These are phyloP conservation scores for Trypanosoma platydactyli DNA, from an alignment of 208 protist species.

Conservation along the genomic window DNA sequence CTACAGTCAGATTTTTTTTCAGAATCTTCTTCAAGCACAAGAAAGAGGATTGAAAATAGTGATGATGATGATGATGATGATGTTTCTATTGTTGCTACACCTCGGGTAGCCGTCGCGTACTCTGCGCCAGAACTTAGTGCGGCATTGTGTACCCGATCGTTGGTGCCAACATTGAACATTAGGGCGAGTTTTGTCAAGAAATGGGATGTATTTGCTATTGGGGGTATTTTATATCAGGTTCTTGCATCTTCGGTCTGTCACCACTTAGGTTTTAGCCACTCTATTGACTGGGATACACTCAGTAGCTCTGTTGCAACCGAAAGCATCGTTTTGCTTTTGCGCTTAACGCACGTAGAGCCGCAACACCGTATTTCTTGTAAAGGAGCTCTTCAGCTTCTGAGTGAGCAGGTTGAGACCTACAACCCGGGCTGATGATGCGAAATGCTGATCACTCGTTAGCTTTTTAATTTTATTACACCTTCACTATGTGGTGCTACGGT, in stretches of 20 bases:
- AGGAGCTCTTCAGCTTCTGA: conserved; percentile 13
- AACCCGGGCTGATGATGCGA: no score
- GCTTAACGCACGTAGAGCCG: conserved; percentile 25
- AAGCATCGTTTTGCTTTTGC: conserved; percentile 17
- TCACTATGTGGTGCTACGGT: no score
- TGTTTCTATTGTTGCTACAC: conserved; percentile 23
- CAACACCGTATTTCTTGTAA: conserved; percentile 7
- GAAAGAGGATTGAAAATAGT: background rate
- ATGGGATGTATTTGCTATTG: conserved; percentile 32
- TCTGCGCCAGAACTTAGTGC: conserved; percentile 27
- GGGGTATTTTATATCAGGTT: conserved; percentile 25
- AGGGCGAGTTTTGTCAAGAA: conserved; percentile 20
- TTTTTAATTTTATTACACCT: no score
- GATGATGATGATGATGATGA: conserved; percentile 14
- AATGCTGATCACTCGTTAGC: no score
- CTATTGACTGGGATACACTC: conserved; percentile 10
- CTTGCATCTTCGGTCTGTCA: conserved; percentile 17
- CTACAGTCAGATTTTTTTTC: background rate
- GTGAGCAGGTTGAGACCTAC: background rate
- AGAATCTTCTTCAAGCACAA: background rate
- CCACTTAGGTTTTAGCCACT: background rate
- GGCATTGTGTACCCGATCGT: conserved; percentile 13
- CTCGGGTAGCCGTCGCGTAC: conserved; percentile 19
- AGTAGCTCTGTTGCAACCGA: conserved; percentile 1
- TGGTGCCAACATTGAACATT: conserved; percentile 18